Percentiles rank a stretch among this genome's conserved stretches.
phyloP scores from a whole-genome alignment of 805 yeast genomes.

The Ogataea henricii region DNA sequence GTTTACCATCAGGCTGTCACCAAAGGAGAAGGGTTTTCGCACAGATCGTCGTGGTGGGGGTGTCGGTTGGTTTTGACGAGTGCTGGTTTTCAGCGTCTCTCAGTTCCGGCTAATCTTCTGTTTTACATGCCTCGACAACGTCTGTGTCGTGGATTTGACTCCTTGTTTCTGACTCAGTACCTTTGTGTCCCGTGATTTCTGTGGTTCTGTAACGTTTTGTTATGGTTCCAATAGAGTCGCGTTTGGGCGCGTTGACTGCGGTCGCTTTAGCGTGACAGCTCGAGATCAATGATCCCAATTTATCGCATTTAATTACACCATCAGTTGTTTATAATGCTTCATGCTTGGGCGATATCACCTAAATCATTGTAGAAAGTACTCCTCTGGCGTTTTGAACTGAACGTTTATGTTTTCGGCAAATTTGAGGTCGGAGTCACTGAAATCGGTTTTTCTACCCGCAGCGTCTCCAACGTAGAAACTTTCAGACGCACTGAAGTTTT shows the following conservation, averaged over 20 bases:
- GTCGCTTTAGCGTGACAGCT: slow-evolving; percentile 11
- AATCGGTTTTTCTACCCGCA: slow-evolving; percentile 80
- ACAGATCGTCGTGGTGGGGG: slow-evolving; percentile 1
- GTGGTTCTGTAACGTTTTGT: slow-evolving; percentile 2
- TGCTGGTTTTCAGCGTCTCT: not conserved
- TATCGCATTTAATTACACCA: slow-evolving; percentile 28
- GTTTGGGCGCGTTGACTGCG: slow-evolving; percentile 2
- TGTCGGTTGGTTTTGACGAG: not conserved
- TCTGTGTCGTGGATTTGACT: not conserved
- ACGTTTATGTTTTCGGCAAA: slow-evolving; percentile 67
- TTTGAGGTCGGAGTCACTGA: slow-evolving; percentile 72
- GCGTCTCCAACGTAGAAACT: slow-evolving; percentile 93
- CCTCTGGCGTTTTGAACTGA: slow-evolving; percentile 69
- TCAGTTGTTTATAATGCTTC: slow-evolving; percentile 28
- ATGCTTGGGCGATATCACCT: slow-evolving; percentile 33
- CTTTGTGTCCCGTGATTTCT: slow-evolving; percentile 3
- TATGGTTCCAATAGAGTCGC: not conserved
- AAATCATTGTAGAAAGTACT: slow-evolving; percentile 20
- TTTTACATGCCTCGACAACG: slow-evolving; percentile 6
- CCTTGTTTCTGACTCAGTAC: slow-evolving; percentile 1
- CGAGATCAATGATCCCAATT: slow-evolving; percentile 28
- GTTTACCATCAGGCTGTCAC: slow-evolving; percentile 10
- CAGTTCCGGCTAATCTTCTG: not conserved
- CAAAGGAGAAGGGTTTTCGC: not conserved
- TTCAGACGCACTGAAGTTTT: slow-evolving; percentile 40